Evolutionary conservation across 805 yeast genomes (phyloP).

Genomic region (Kodamaea jinghongensis): DNA sequence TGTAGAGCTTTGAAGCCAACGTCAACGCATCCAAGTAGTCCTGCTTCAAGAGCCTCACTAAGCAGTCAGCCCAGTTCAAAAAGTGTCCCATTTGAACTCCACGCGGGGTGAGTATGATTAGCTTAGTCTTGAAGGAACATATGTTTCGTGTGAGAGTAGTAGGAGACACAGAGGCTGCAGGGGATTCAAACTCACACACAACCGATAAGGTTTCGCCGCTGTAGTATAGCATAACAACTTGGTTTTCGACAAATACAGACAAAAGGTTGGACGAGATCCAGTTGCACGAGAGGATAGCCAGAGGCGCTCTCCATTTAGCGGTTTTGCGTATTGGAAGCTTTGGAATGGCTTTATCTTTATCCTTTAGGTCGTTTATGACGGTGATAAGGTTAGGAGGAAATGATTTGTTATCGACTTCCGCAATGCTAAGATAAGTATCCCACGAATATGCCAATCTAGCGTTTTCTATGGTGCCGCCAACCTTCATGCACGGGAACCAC

Average conservation of each 20-base stretch:
- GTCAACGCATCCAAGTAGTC: conserved; percentile 59
- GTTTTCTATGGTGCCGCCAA: conserved; percentile 15
- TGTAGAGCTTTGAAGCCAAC: conserved; percentile 52
- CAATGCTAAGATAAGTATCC: conserved; percentile 56
- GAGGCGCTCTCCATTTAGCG: conserved; percentile 21
- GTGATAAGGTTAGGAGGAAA: conserved; percentile 28
- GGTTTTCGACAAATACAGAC: conserved; percentile 18
- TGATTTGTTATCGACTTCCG: conserved; percentile 45
- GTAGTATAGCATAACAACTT: neutral
- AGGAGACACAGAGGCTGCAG: neutral
- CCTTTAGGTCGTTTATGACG: conserved; percentile 30
- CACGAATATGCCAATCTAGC: conserved; percentile 66
- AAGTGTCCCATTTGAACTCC: conserved; percentile 54
- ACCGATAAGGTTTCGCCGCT: neutral
- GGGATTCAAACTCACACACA: neutral
- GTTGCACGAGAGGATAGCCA: conserved; percentile 45
- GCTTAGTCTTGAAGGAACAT: conserved; percentile 7
- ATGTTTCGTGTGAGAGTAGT: conserved; percentile 1
- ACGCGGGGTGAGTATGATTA: neutral
- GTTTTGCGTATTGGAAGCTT: conserved; percentile 23
- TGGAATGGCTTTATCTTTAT: conserved; percentile 37
- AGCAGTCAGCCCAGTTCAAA: conserved; percentile 67
- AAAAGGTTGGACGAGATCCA: conserved; percentile 47
- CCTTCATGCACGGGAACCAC: conserved; percentile 61
- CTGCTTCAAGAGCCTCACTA: conserved; percentile 46